Base-by-base conservation (phyloP, 169 alveolate genomes). In the Plasmodium coatneyi region DNA sequence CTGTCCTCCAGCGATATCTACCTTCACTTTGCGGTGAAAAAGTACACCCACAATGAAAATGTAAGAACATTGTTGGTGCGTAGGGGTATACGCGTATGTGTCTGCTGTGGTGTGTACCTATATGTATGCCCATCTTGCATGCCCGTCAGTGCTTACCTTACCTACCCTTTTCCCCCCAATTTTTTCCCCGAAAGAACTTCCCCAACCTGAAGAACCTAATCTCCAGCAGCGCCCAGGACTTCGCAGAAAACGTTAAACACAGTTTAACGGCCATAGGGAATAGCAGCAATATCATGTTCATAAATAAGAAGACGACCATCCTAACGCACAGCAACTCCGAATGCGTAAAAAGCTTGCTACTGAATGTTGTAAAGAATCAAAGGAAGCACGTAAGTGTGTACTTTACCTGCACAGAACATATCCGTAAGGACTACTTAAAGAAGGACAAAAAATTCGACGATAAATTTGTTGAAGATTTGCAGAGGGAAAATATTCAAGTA, bases 31-130 rank as follows among this genome's bases (percentile, higher is more conserved):
- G 84, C 49, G 6, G 93, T 87, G 49, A 87, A 87, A 80, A 87
- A 87, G 71, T 87, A 87, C 22, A 79, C 93, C 16, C 89, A 87
- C 80, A 87, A 78, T 39, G 93, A 87, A 72, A 87, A 87, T 49
- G 93, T 87, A 79, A 87, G 43, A 19, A 70, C 3, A 34, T n/a
- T 25, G 6, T 1, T 16, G 5, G 54, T 5, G 28, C 49, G 3
- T 12, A 16, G 25, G 5, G 5, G 41, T 9, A 39, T 34, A 70
- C 46, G 32, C 34, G n/a, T 32, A n/a, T 83, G 5, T 34, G 49
- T 30, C 14, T 83, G n/a, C 25, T 19, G 32, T 5, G 39, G 19
- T 66, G 43, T 43, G 14, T 49, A 49, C 60, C 60, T 49, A 49
- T 14, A 7, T 49, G 22, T 1, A 3, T 49, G 14, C 76, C 36